Evolutionary conservation across 805 yeast genomes (phyloP).

Genomic region (Tetrapisispora phaffii): DNA sequence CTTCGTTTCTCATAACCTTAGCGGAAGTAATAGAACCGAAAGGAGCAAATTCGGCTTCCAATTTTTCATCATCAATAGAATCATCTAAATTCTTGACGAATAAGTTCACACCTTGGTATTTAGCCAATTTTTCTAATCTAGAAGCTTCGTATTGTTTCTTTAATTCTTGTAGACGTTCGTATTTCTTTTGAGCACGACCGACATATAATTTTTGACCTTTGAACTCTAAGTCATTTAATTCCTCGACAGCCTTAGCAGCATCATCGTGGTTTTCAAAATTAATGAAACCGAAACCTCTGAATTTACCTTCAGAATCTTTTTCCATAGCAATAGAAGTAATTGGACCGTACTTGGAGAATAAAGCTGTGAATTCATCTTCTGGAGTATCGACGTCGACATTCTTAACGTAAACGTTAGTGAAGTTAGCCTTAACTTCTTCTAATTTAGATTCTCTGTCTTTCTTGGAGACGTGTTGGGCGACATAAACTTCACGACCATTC

Average conservation of each 20-base stretch:
- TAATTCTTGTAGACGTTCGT: constrained; percentile 93
- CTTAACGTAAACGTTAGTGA: constrained; percentile 93
- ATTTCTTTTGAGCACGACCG: constrained; percentile 98
- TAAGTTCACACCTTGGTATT: constrained; percentile 96
- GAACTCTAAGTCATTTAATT: constrained; percentile 76
- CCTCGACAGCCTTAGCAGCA: constrained; percentile 88
- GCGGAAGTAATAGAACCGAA: constrained; percentile 94
- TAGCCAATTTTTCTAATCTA: constrained; percentile 81
- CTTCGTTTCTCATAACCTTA: constrained; percentile 89
- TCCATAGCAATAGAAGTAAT: constrained; percentile 78
- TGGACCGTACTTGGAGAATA: constrained; percentile 65
- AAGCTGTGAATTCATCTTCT: constrained; percentile 58
- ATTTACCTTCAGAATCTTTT: constrained; percentile 75
- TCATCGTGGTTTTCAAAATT: constrained; percentile 80
- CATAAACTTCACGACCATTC: constrained; percentile 91
- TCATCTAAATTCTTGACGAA: constrained; percentile 96
- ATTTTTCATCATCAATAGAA: constrained; percentile 78
- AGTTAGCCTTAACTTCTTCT: constrained; percentile 83
- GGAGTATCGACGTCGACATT: constrained; percentile 67
- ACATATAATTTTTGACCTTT: constrained; percentile 83
- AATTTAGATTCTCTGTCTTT: constrained; percentile 90
- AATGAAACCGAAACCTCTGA: constrained; percentile 93
- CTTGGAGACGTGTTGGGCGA: constrained; percentile 86
- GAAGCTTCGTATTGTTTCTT: constrained; percentile 89
- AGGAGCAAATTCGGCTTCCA: constrained; percentile 84